Evolutionary conservation across 2,329 filamentous ascomycete species (phyloP), one percentile per base, ranked within the genome.

Genomic region (Aureobasidium melanogenum): DNA sequence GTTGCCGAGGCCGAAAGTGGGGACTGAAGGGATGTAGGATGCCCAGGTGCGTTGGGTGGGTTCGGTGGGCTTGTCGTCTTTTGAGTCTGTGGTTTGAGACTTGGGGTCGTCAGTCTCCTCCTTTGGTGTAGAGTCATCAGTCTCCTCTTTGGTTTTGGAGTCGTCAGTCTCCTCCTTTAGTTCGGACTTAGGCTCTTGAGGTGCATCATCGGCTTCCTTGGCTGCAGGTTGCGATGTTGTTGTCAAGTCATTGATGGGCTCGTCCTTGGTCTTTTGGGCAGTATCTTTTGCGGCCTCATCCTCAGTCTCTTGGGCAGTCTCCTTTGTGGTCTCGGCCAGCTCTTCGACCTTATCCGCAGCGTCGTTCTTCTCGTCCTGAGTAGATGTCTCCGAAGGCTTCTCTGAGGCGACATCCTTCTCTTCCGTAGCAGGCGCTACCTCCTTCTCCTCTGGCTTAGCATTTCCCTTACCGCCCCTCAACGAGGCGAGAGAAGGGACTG

Each of bases 361-460:
- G 15, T 48, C 46, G 44, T 34, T 26, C 36, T 63, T 22, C 6
- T 24, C 28, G n/a, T 43, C n/a, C 28, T 43, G 22, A 1, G 26
- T 9, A 32, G 19, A 4, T 12, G 17, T n/a, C 17, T 47, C 24
- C 4, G 26, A 10, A 56, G 52, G 2, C n/a, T 32, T 12, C 14
- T 32, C 38, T 8, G 10, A 39, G 19, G 22, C 14, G 5, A 39
- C 19, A 1, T 56, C 28, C 3, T 56, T 38, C 14, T 44, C 19
- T 28, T 56, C 38, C 5, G 36, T 9, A n/a, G n/a, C n/a, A 19
- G 1, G n/a, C 19, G 14, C 26, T 17, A 22, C 63, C 39, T 72
- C 69, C 48, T 70, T 70, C 60, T 69, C 67, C 48, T 69, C 70
- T n/a, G 62, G 47, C 47, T 63, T 67, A 1, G 58, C 65, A 61